Evolutionary conservation across 2,329 filamentous ascomycete genomes (phyloP), one percentile per base, ranked within the genome.

Genomic region (Epicoccum sorghinum): DNA sequence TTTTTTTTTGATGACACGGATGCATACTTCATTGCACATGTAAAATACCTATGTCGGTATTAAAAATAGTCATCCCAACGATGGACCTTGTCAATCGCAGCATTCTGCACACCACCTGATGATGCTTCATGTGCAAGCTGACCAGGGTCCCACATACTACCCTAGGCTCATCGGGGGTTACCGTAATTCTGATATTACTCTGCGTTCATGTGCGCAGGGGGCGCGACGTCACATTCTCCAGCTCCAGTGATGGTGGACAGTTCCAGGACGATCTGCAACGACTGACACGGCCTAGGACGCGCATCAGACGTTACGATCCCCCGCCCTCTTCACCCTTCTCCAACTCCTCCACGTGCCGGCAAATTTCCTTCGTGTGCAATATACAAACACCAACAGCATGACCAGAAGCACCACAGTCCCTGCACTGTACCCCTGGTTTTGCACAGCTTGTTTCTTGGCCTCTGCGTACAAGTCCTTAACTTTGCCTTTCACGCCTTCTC

Each of bases 341-440:
- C 43, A 61, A 32, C 60, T 47, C 55, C 66, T 62, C 57, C 64
- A 59, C n/a, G 62, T 62, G 6, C 66, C 65, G 25, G 59, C 62
- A 53, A 69, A 67, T 24, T 65, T 55, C 49, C 65, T 62, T 47
- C 65, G 48, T 8, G 60, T 68, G 7, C 65, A 46, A 46, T 63
- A 65, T 4, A 67, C 32, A 56, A 68, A 69, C 22, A 43, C 51
- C 52, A 67, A 42, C 4, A 60, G 12, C 38, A 59, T 36, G 2
- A 59, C 29, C 9, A 57, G 44, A 25, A 67, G 43, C 27, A 57
- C 33, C 48, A 64, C 37, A 13, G 55, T 59, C 2, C 64, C 63
- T 2, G 46, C 58, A 24, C 61, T 59, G 41, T 60, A 59, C 33
- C 47, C 55, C 47, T 57, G 58, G 3, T 64, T 52, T 29, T 43